These are phyloP conservation scores for Abelmoschus esculentus DNA, from an alignment of 345 rosid species.

Conservation along the genomic window DNA sequence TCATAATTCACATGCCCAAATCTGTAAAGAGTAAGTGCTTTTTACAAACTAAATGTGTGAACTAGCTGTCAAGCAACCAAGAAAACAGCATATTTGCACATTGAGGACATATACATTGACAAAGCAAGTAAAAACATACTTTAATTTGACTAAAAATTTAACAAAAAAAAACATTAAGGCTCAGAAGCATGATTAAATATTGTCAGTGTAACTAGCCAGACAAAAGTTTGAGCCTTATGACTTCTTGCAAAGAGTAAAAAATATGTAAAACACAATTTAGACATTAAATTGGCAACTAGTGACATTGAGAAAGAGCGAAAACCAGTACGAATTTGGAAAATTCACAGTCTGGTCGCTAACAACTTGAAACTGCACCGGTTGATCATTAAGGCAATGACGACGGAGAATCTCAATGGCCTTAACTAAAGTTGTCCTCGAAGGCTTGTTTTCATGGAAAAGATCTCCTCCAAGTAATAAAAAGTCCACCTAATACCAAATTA, in stretches of 20 bases:
- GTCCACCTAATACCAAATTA: conserved; percentile 58
- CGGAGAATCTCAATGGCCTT: conserved; percentile 98
- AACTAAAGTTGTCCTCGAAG: conserved; percentile 87
- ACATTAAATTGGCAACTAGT: conserved; percentile 3
- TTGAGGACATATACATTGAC: not conserved
- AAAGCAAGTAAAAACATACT: not conserved
- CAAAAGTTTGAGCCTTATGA: not conserved
- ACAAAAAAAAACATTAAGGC: not conserved
- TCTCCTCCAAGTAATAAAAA: conserved; percentile 92
- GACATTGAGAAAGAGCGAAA: not conserved
- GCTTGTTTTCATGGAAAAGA: conserved; percentile 98
- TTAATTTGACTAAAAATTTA: not conserved
- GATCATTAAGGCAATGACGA: conserved; percentile 80
- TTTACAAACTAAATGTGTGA: conserved; percentile 7
- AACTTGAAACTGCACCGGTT: conserved; percentile 91
- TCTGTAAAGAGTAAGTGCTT: conserved; percentile 34
- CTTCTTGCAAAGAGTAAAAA: not conserved
- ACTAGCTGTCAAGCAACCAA: not conserved
- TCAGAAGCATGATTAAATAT: not conserved
- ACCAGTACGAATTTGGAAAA: conserved; percentile 64
- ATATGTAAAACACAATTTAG: not conserved
- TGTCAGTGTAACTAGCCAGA: not conserved
- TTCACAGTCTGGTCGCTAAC: conserved; percentile 96
- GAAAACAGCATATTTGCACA: not conserved
- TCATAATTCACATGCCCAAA: conserved; percentile 98